Base-by-base conservation (phyloP, 768 basidiomycete genomes). In the Termitomyces sp. region DNA sequence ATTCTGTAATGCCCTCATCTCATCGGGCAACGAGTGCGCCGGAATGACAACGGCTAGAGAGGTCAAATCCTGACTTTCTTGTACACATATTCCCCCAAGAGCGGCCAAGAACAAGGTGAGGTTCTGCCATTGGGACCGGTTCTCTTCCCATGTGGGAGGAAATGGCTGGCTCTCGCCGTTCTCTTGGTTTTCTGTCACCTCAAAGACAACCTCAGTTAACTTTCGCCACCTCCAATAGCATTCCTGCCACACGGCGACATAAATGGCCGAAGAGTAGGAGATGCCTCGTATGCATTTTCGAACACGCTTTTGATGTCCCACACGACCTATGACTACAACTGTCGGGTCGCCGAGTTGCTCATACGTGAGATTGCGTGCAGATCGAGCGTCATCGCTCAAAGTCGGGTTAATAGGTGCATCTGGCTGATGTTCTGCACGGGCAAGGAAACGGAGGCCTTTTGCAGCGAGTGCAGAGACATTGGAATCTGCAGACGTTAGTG, bases 121-220 rank as follows among this genome's bases (percentile, higher is more conserved):
- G 67, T 95, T 93, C 66, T 91, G 87, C 93, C 94, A 97, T 64
- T 93, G 89, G 40, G 79, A 82, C 44, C 86, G 82, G 63, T 84
- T 79, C 20, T 92, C 90, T 90, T 75, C 63, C 61, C 66, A 50
- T 52, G 69, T 56, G 58, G 63, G 63, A 28, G 67, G 65, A 32
- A 65, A 52, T n/a, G 60, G 50, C 49, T 64, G 61, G 36, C 32
- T 71, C 66, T 58, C 70, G 67, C 5, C 68, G 69, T 23, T 71
- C 67, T 60, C 67, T 62, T 70, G 51, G 44, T 67, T 62, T 64
- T 77, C 75, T 20, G 67, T 69, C 20, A 73, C 56, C 16, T 76
- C 80, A 61, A 80, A 77, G 48, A 88, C 74, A 51, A 79, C 74
- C 66, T 89, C 88, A 14, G 82, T 82, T 47, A 93, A 71, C 5